These are phyloP conservation scores for Blumeria hordei DNA, from an alignment of 2,329 filamentous ascomycete genomes.

Conservation along the genomic window DNA sequence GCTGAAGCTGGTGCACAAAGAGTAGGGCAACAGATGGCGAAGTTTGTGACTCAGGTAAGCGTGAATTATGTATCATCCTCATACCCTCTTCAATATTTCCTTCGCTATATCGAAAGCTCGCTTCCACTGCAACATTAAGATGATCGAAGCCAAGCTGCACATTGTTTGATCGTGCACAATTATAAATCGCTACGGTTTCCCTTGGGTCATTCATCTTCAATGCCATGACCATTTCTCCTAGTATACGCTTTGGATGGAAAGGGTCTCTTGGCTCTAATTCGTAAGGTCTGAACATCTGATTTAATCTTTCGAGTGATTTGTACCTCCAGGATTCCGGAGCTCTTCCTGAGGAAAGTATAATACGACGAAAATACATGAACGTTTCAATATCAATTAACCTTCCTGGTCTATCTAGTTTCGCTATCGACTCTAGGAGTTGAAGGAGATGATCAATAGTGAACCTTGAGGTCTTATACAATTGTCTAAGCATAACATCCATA, in stretches of 20 bases:
- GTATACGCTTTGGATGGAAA: not conserved
- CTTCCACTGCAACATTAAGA: slow-evolving; percentile 10
- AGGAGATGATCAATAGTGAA: slow-evolving; percentile 9
- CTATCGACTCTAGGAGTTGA: slow-evolving; percentile 7
- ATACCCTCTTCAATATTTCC: slow-evolving; percentile 4
- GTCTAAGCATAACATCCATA: slow-evolving; percentile 12
- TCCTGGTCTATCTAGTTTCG: not conserved
- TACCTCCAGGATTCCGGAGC: not conserved
- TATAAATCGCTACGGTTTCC: slow-evolving; percentile 10
- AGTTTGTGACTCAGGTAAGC: slow-evolving; percentile 6
- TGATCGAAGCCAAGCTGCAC: slow-evolving; percentile 5
- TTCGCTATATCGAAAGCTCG: slow-evolving; percentile 7
- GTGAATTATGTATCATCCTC: slow-evolving; percentile 8
- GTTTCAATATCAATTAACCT: slow-evolving; percentile 6
- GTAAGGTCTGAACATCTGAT: not conserved
- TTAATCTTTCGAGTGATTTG: slow-evolving; percentile 3
- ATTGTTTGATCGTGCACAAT: slow-evolving; percentile 5
- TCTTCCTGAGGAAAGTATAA: not conserved
- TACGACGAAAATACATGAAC: slow-evolving; percentile 6
- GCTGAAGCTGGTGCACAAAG: slow-evolving; percentile 9
- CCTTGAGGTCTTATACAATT: slow-evolving; percentile 8
- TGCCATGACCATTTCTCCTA: not conserved
- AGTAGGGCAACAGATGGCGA: slow-evolving; percentile 6
- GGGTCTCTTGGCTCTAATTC: not conserved
- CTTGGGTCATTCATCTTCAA: not conserved